Evolutionary conservation across 2,329 filamentous ascomycete species (phyloP).

Genomic region (Penicillium frequentans): DNA sequence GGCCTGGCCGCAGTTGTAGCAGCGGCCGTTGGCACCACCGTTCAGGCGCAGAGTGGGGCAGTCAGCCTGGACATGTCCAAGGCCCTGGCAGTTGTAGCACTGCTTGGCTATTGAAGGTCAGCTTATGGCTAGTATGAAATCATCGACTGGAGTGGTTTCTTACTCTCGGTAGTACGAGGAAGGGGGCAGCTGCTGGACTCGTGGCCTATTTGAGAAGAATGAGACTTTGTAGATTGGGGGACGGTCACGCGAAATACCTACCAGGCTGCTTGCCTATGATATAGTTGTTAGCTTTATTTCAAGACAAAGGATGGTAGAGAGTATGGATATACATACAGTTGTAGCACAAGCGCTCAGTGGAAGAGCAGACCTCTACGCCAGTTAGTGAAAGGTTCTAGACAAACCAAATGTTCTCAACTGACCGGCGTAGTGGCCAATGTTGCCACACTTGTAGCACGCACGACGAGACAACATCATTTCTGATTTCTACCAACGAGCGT

Average conservation of each 20-base stretch:
- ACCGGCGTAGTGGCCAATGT: conserved; percentile 69
- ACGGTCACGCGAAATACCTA: conserved; percentile 29
- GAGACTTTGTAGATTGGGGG: conserved; percentile 6
- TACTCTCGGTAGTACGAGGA: conserved; percentile 90
- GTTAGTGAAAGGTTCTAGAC: conserved; percentile 8
- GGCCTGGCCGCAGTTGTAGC: conserved; percentile 93
- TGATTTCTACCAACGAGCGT: conserved; percentile 21
- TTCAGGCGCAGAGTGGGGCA: conserved; percentile 94
- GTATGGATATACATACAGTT: conserved; percentile 69
- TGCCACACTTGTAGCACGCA: conserved; percentile 77
- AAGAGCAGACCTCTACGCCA: conserved; percentile 86
- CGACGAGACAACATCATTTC: conserved; percentile 80
- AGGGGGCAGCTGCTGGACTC: conserved; percentile 97
- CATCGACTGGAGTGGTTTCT: conserved; percentile 28
- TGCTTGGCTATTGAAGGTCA: conserved; percentile 70
- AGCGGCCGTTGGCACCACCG: conserved; percentile 71
- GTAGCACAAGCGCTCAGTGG: conserved; percentile 97
- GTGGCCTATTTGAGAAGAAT: conserved; percentile 61
- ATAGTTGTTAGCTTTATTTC: conserved; percentile 18
- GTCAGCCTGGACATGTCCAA: conserved; percentile 97
- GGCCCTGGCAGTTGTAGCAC: conserved; percentile 99
- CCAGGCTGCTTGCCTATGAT: conserved; percentile 47
- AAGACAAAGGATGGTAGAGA: conserved; percentile 5
- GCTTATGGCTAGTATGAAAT: conserved; percentile 11
- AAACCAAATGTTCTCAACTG: conserved; percentile 24